Evolutionary conservation across 1,284 basidiomycete genomes (phyloP).

Genomic region (Gomphus sp.): DNA sequence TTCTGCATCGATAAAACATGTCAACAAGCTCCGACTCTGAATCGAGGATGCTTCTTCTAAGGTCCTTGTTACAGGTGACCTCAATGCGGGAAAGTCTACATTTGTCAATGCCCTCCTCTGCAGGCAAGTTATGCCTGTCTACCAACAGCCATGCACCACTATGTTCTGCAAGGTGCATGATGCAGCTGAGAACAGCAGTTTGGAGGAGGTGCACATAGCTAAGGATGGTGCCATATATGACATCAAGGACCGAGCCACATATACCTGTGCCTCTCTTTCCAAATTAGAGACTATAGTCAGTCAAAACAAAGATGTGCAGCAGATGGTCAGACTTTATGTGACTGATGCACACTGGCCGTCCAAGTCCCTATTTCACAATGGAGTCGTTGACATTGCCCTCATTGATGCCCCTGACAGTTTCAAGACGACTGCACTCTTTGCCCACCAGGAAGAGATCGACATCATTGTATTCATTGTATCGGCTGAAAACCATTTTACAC

Average conservation of each 20-base stretch:
- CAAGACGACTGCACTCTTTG: constrained; percentile 94
- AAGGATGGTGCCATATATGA: constrained; percentile 68
- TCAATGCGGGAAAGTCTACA: constrained; percentile 98
- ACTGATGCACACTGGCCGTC: constrained; percentile 63
- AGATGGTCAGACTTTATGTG: constrained; percentile 79
- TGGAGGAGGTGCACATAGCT: constrained; percentile 78
- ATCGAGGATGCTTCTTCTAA: constrained; percentile 92
- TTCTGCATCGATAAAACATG: constrained; percentile 67
- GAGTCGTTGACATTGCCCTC: constrained; percentile 94
- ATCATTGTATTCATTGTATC: constrained; percentile 98
- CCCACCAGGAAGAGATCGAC: constrained; percentile 97
- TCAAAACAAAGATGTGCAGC: constrained; percentile 60
- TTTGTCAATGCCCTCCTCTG: constrained; percentile 93
- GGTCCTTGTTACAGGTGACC: constrained; percentile 97
- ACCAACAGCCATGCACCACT: constrained; percentile 97
- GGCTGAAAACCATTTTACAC: constrained; percentile 98
- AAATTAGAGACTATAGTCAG: constrained; percentile 75
- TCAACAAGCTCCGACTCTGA: constrained; percentile 78
- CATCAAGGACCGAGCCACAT: constrained; percentile 67
- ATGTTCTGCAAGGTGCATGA: constrained; percentile 98
- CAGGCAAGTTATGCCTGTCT: constrained; percentile 89
- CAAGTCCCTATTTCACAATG: constrained; percentile 89
- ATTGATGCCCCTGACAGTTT: constrained; percentile 97
- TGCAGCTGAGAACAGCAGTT: constrained; percentile 71
- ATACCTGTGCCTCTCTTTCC: constrained; percentile 54